Evolutionary conservation across 352 stramenopile genomes (phyloP).

Genomic region (Pythium dissimile): DNA sequence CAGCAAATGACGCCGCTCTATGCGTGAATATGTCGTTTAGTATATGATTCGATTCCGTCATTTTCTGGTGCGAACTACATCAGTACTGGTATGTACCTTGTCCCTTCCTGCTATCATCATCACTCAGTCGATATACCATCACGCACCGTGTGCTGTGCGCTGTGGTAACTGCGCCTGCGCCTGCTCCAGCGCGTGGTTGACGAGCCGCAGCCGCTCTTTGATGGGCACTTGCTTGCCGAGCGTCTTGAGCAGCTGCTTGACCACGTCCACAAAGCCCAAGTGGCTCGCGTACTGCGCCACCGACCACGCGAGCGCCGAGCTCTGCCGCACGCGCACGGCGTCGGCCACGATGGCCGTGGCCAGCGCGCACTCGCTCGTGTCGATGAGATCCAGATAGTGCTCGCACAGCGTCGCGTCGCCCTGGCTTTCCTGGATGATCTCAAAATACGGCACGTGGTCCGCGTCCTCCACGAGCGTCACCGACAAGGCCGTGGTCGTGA

Average conservation of each 20-base stretch:
- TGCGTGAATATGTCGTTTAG: background rate
- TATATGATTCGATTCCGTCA: no score
- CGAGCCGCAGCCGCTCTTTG: background rate
- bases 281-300: conserved; percentile 9
- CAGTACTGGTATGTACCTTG: no score
- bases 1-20: background rate
- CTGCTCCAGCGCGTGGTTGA: conserved; percentile 8
- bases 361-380: background rate
- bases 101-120: no score
- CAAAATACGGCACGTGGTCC: conserved; percentile 10
- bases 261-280: conserved; percentile 6
- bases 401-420: conserved; percentile 2
- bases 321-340: conserved; percentile 1
- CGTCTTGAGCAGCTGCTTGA: background rate
- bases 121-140: no score
- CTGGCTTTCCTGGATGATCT: conserved; percentile 6
- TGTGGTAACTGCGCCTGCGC: background rate
- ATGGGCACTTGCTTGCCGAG: conserved; percentile 5
- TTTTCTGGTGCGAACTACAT: no score
- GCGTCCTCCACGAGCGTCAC: conserved; percentile 3
- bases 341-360: background rate
- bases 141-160: background rate
- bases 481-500: background rate
- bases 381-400: conserved; percentile 3
- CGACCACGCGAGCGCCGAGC: background rate